phyloP scores from a whole-genome alignment of 2,329 filamentous ascomycete genomes.

The Chrysoporthe puriensis region DNA sequence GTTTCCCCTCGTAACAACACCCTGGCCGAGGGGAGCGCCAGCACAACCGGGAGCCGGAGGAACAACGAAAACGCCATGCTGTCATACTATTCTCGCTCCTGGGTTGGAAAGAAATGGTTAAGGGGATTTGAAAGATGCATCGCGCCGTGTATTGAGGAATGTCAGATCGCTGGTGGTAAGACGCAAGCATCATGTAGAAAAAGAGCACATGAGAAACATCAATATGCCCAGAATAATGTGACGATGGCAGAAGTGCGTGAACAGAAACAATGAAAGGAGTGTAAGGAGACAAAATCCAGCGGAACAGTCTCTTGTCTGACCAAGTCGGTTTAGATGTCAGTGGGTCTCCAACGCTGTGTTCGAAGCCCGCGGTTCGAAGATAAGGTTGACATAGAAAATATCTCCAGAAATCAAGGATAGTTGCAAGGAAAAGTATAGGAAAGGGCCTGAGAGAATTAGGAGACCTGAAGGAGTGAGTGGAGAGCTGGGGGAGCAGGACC shows the following conservation, averaged over 20 bases:
- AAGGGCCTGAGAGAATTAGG: neutral
- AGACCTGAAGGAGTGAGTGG: neutral
- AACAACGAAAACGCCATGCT: slow-evolving; percentile 26
- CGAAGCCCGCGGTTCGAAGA: neutral
- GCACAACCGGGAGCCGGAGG: neutral
- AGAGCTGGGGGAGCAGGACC: slow-evolving; percentile 7
- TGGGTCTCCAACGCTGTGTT: slow-evolving; percentile 1
- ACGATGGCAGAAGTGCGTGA: neutral
- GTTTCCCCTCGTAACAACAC: neutral
- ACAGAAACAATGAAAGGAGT: neutral
- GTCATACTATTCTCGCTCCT: neutral
- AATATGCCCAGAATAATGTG: neutral
- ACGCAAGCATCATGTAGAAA: neutral
- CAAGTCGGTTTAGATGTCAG: slow-evolving; percentile 5
- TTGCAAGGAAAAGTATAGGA: slow-evolving; percentile 4
- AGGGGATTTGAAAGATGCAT: neutral
- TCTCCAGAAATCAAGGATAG: neutral
- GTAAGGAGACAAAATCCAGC: slow-evolving; percentile 8
- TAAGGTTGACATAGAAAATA: slow-evolving; percentile 11
- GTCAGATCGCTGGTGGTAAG: neutral
- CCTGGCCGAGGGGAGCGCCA: slow-evolving; percentile 12
- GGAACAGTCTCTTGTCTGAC: slow-evolving; percentile 19
- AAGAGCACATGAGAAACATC: slow-evolving; percentile 2
- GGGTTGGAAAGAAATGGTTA: neutral
- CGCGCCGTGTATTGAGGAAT: neutral